Evolutionary conservation across 768 basidiomycete genomes (phyloP).

Genomic region (Epithele typhae): DNA sequence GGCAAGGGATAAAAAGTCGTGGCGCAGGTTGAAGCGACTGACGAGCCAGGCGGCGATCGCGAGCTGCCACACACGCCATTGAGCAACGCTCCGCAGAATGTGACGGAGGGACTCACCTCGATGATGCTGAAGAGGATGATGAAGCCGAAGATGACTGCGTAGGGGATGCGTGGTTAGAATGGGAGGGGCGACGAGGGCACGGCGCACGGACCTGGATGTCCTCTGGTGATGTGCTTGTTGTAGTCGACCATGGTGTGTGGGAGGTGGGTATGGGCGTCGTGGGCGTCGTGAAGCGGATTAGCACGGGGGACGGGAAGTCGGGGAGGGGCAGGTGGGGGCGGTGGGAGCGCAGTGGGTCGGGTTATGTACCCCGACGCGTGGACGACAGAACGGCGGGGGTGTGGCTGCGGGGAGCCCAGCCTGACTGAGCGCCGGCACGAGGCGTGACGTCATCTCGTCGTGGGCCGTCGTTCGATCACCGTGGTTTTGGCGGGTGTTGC

Average conservation of each 20-base stretch:
- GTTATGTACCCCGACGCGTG: constrained; percentile 3
- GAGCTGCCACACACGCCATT: constrained; percentile 37
- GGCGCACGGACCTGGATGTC: constrained; percentile 17
- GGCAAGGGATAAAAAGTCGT: constrained; percentile 43
- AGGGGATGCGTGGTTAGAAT: not conserved
- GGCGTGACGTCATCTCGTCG: constrained; percentile 15
- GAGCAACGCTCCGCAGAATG: not conserved
- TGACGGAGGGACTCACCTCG: constrained; percentile 39
- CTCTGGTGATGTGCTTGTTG: constrained; percentile 16
- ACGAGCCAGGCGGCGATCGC: constrained; percentile 71
- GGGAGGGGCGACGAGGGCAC: not conserved
- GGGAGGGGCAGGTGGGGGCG: not conserved
- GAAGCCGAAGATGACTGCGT: constrained; percentile 46
- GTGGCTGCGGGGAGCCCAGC: not conserved
- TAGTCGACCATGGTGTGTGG: constrained; percentile 11
- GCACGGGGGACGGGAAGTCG: not conserved
- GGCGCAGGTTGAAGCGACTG: constrained; percentile 50
- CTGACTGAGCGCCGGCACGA: constrained; percentile 1
- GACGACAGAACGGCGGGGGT: not conserved
- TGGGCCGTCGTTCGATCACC: too few relatives aligned
- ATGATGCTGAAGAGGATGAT: constrained; percentile 61
- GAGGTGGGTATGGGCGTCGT: constrained; percentile 5
- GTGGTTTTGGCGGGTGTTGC: too few relatives aligned
- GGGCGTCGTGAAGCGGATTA: not conserved
- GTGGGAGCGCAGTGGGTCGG: not conserved